Base-by-base conservation (phyloP, 73 alveolate genomes). In the Strombidium stylifer region DNA sequence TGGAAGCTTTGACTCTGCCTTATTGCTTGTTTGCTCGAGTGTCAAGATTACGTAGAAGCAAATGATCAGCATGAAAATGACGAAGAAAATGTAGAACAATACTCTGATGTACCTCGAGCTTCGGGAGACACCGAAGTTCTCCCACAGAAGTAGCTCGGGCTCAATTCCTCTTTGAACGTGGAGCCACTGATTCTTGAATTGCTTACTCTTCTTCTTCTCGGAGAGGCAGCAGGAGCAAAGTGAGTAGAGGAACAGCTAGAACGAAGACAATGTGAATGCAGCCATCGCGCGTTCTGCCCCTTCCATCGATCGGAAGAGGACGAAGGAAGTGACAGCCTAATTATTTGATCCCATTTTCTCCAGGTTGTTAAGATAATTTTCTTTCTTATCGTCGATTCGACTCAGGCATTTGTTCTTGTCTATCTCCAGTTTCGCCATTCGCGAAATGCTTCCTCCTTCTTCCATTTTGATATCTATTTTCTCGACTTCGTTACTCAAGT, bases 291-390 rank as follows among this genome's bases (percentile, higher is more conserved):
- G 44, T 31, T 59, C 28, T 36, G 19, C n/a, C 6, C 73, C 86
- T 4, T 61, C 45, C 71, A 54, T 73, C 15, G 46, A 23, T 61
- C 48, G 41, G 47, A 73, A 59, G 14, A 58, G 46, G 26, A 56
- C 65, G 47, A 11, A 73, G 1, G 30, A 51, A 12, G 34, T 49
- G 23, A 61, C 86, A n/a, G 79, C 86, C 35, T 20, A 45, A 46
- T 55, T 57, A 27, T 73, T 41, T 24, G 18, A 60, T 36, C 61
- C 57, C 86, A 28, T 73, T 40, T 30, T 44, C 15, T 56, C 56
- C 44, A 39, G 60, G 24, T 69, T 37, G 20, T 19, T 39, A 2
- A 30, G 23, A 8, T 62, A 56, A 12, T 2, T 2, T 24, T 56
- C 48, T 36, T 37, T 56, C 48, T 46, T 23, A 8, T 48, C 41